phyloP scores from a whole-genome alignment of 495 filamentous ascomycete species.

The Talaromyces ruber region DNA sequence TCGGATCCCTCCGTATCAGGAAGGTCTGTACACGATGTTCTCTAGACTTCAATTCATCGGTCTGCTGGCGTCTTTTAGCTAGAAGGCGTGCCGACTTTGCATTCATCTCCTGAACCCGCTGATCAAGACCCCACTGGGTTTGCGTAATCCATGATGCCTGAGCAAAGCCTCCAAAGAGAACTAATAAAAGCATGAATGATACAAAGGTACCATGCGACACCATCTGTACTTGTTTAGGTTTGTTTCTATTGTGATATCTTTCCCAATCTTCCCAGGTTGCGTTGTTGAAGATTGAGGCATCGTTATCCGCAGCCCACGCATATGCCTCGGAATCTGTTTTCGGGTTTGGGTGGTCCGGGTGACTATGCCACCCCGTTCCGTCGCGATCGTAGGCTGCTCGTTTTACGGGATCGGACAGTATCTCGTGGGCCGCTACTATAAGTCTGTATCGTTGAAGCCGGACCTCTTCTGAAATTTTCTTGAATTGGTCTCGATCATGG shows the following conservation, averaged over 20 bases:
- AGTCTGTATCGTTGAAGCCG: constrained; percentile 81
- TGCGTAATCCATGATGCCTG: constrained; percentile 60
- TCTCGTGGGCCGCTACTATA: constrained; percentile 75
- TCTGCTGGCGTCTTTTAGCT: constrained; percentile 41
- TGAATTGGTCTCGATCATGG: constrained; percentile 39
- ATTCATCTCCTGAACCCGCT: constrained; percentile 54
- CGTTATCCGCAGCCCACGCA: constrained; percentile 26
- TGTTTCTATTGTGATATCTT: constrained; percentile 60
- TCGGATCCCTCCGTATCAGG: constrained; percentile 55
- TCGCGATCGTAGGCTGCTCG: constrained; percentile 73
- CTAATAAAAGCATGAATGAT: constrained; percentile 54
- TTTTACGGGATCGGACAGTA: constrained; percentile 76
- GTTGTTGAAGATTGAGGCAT: constrained; percentile 58
- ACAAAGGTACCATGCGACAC: constrained; percentile 69
- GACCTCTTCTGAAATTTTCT: constrained; percentile 40
- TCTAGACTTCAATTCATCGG: constrained; percentile 33
- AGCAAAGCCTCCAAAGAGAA: constrained; percentile 55
- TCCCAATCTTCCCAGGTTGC: constrained; percentile 99
- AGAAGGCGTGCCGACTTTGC: constrained; percentile 54
- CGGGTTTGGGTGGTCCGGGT: constrained; percentile 18
- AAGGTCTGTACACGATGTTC: constrained; percentile 68
- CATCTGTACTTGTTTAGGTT: constrained; percentile 51
- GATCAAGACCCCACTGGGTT: constrained; percentile 45
- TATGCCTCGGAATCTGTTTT: constrained; percentile 7
- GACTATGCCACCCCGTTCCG: constrained; percentile 69